phyloP scores from a whole-genome alignment of 2,329 filamentous ascomycete species.

The Tolypocladium tropicale region DNA sequence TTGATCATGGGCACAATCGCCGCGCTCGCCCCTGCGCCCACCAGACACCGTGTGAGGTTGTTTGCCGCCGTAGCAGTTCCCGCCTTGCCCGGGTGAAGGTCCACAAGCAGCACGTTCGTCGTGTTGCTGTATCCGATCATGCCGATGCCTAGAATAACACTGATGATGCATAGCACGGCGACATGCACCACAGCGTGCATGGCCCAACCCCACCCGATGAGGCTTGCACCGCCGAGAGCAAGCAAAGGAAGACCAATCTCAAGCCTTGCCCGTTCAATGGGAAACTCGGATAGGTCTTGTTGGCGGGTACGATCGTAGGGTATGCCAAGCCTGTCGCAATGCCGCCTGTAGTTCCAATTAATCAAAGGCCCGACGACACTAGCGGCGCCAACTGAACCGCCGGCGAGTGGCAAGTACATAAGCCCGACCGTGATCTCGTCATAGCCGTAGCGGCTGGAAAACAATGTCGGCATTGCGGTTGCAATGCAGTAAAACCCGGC shows the following conservation, averaged over 20 bases:
- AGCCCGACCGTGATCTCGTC: constrained; percentile 44
- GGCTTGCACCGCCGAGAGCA: constrained; percentile 33
- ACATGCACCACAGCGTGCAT: constrained; percentile 30
- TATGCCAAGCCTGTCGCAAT: constrained; percentile 43
- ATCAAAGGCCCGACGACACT: constrained; percentile 42
- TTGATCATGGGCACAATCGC: constrained; percentile 41
- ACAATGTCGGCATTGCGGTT: constrained; percentile 31
- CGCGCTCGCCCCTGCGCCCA: constrained; percentile 43
- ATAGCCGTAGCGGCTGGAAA: constrained; percentile 46
- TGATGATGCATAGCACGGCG: constrained; percentile 35
- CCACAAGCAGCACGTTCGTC: constrained; percentile 41
- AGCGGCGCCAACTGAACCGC: constrained; percentile 36
- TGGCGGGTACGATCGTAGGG: constrained; percentile 41
- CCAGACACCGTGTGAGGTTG: constrained; percentile 43
- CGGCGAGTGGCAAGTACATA: constrained; percentile 41
- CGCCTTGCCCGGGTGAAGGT: constrained; percentile 41
- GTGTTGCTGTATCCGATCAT: constrained; percentile 46
- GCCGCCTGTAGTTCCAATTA: constrained; percentile 57
- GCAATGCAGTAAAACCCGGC: constrained; percentile 39
- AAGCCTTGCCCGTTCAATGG: constrained; percentile 40
- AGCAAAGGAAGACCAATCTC: constrained; percentile 41
- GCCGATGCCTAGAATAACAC: constrained; percentile 34
- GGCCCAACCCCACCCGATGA: constrained; percentile 43
- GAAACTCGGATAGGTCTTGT: constrained; percentile 36
- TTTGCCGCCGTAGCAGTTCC: constrained; percentile 46